These are phyloP conservation scores for Dichotomocladium elegans DNA, from an alignment of 371 early-diverging fungal species.

Conservation along the genomic window DNA sequence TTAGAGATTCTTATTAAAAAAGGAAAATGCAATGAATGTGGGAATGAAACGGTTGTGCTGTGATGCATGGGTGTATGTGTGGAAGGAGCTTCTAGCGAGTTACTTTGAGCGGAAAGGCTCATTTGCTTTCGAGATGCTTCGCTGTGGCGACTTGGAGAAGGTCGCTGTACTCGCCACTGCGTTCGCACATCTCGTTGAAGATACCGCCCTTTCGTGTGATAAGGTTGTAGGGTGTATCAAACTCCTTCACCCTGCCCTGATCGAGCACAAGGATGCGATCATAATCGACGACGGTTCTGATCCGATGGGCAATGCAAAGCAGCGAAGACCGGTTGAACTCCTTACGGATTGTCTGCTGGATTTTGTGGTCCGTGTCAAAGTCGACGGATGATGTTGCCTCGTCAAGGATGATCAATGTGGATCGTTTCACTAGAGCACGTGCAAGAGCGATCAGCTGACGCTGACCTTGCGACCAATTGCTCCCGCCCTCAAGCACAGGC, in stretches of 20 bases:
- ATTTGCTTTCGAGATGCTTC: too few species aligned
- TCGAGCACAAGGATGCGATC: conserved; percentile 84
- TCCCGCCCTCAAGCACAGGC: conserved; percentile 68
- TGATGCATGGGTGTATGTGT: too few species aligned
- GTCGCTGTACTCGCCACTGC: conserved; percentile 59
- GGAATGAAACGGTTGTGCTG: too few species aligned
- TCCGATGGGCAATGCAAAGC: conserved; percentile 77
- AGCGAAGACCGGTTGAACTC: conserved; percentile 62
- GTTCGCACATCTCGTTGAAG: conserved; percentile 67
- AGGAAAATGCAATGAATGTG: too few species aligned
- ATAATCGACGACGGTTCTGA: conserved; percentile 87
- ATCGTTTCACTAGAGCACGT: conserved; percentile 75
- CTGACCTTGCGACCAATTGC: conserved; percentile 85
- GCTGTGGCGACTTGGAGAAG: conserved; percentile 29
- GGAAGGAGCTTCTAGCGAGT: too few species aligned
- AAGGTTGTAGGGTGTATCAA: conserved; percentile 60
- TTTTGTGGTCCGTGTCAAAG: conserved; percentile 68
- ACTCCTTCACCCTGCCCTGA: conserved; percentile 77
- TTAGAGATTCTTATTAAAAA: too few species aligned
- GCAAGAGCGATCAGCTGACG: conserved; percentile 86
- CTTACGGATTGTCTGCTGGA: conserved; percentile 76
- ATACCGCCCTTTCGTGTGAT: conserved; percentile 51
- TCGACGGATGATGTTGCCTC: conserved; percentile 86
- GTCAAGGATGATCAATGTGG: conserved; percentile 79
- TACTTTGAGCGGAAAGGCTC: too few species aligned